Evolutionary conservation across 768 basidiomycete genomes (phyloP).

Genomic region (Leccinum subgranulosum): DNA sequence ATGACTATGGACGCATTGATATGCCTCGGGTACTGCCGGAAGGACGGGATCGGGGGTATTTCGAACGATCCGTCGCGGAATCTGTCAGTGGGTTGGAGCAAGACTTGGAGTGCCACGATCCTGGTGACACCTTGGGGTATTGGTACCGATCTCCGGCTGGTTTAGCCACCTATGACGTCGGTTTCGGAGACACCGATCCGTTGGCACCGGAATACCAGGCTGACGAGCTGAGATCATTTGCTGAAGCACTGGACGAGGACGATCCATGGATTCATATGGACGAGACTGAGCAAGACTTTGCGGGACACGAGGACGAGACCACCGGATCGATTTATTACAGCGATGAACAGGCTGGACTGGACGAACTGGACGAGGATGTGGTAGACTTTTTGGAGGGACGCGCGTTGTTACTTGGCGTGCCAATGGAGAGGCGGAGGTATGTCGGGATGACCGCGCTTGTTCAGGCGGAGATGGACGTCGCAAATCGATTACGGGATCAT

Average conservation of each 20-base stretch:
- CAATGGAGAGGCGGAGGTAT: conserved; percentile 4
- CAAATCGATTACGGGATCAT: conserved; percentile 50
- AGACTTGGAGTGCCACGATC: background rate
- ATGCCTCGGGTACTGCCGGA: background rate
- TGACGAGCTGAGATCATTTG: background rate
- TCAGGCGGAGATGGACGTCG: conserved; percentile 62
- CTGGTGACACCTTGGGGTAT: background rate
- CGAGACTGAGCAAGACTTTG: background rate
- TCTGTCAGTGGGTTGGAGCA: background rate
- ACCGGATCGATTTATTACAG: background rate
- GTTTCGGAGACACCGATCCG: background rate
- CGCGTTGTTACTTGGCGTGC: conserved; percentile 43
- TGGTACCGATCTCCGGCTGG: background rate
- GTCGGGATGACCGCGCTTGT: conserved; percentile 31
- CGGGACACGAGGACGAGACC: background rate
- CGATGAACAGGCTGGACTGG: background rate
- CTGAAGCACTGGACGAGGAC: background rate
- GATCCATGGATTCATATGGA: background rate
- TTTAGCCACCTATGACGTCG: conserved; percentile 2
- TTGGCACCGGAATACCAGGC: conserved; percentile 1
- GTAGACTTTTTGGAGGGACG: conserved; percentile 51
- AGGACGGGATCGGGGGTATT: background rate
- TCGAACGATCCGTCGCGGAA: background rate
- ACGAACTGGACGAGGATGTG: background rate
- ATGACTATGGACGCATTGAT: background rate